These are phyloP conservation scores for Trichoderma sp. DNA, from an alignment of 2,329 filamentous ascomycete species.

Conservation along the genomic window DNA sequence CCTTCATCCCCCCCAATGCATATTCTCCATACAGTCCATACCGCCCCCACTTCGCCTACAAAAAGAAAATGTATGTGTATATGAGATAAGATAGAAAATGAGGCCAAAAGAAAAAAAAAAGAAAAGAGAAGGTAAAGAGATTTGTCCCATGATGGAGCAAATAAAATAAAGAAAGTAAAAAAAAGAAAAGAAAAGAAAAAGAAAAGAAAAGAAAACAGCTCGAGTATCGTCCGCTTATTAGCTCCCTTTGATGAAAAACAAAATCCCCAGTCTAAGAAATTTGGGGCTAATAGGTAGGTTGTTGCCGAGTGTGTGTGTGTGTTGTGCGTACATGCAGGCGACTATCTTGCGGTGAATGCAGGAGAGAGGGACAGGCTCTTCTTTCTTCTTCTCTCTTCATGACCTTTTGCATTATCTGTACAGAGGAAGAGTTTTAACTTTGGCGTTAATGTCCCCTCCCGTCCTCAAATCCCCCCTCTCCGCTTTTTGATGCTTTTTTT, in stretches of 20 bases:
- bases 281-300: background rate
- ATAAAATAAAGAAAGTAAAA: background rate
- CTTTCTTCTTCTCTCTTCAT: background rate
- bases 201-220: background rate
- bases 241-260: conserved; percentile 2
- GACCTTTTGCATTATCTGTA: background rate
- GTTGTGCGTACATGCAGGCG: background rate
- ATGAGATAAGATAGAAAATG: background rate
- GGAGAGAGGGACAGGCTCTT: background rate
- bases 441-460: background rate
- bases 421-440: background rate
- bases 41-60: background rate
- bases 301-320: too few relatives aligned
- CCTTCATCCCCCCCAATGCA: background rate
- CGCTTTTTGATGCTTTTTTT: background rate
- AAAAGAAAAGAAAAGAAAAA: background rate
- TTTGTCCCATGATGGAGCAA: background rate
- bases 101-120: background rate
- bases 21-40: background rate
- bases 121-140: background rate
- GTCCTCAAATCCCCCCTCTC: background rate
- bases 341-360: background rate
- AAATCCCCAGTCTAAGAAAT: conserved; percentile 12
- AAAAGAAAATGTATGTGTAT: background rate
- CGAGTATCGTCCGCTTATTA: conserved; percentile 3